A percentile compares a stretch with the other conserved stretches of the same genome.
phyloP scores from a whole-genome alignment of 139 green algal species.

The Chlamydomonas asymmetrica region DNA sequence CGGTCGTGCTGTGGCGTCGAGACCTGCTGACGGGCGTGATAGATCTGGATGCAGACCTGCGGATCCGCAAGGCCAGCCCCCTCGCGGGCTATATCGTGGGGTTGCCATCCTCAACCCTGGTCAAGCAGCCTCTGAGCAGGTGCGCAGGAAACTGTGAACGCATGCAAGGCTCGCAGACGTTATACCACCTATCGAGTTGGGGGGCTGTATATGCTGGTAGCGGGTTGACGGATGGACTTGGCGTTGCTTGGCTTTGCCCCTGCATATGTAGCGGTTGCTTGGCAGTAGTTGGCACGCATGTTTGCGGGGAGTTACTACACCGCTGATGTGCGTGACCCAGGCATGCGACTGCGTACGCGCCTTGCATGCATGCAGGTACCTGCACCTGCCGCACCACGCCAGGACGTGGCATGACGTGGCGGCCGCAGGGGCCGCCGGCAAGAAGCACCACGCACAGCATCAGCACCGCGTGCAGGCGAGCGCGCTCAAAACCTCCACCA shows the following conservation, averaged over 20 bases:
- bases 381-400: neutral
- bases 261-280: too few relatives aligned
- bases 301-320: too few relatives aligned
- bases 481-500: slow-evolving; percentile 13
- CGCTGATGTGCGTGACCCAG: too few relatives aligned
- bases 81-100: neutral
- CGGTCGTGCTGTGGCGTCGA: slow-evolving; percentile 6
- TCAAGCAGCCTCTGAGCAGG: neutral
- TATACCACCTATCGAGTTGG: too few relatives aligned
- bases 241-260: too few relatives aligned
- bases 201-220: too few relatives aligned
- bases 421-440: neutral
- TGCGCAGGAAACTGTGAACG: too few relatives aligned
- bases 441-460: neutral
- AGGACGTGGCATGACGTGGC: neutral
- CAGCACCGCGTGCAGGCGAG: neutral
- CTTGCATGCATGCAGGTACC: neutral
- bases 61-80: neutral
- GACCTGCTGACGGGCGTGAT: slow-evolving; percentile 17
- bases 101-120: neutral
- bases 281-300: too few relatives aligned
- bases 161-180: too few relatives aligned
- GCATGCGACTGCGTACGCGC: too few relatives aligned
- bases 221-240: too few relatives aligned
- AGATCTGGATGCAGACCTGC: slow-evolving; percentile 2